Base-by-base conservation (phyloP, 441 rosid species). In the Arabidopsis hybrid region DNA sequence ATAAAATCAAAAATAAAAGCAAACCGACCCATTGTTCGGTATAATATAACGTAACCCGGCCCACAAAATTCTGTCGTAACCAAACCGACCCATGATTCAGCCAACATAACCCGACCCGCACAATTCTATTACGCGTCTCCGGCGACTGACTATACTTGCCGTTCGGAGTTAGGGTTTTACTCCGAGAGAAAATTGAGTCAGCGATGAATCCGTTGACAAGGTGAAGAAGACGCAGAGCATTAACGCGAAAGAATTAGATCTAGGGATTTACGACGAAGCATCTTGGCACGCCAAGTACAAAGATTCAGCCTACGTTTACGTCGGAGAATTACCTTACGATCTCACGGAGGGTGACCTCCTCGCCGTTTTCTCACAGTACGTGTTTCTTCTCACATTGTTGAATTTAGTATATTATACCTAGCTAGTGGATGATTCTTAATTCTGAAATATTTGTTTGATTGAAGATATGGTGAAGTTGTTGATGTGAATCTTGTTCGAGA, bases 321-420 rank as follows among this genome's bases (percentile, higher is more conserved):
- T 86, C 16, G 98, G 97, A 10, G 95, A 94, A 71, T 77, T 92
- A 50, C 90, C 97, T 8, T 92, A 82, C 65, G 97, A 91, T 21
- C 97, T 92, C 82, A 92, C 96, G n/a, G 97, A 92, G 80, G 97
- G 97, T 50, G 99, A 95, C 73, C 91, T 95, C 76, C 97, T 95
- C 49, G 94, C 99, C n/a, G 88, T 95, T 31, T 31, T 31, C 32
- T 4, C 32, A 31, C 98, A 92, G 97, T 94, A 78, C 7, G 2
- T 4, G 47, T 13, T 43, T 43, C 47, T 42, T 40, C 45, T 10
- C 45, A 40, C 45, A 40, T 40, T 40, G 12, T 3, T 42, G 1
- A 12, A 42, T 42, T 4, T 21, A 21, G 26, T 21, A 21, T 21
- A 21, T 21, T 21, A 21, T 21, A 21, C 26, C 26, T 21, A 21